A percentile compares a stretch with the other conserved stretches of the same genome.
Evolutionary conservation across 1,284 basidiomycete species (phyloP).

Genomic region (Melampsora larici-populina): DNA sequence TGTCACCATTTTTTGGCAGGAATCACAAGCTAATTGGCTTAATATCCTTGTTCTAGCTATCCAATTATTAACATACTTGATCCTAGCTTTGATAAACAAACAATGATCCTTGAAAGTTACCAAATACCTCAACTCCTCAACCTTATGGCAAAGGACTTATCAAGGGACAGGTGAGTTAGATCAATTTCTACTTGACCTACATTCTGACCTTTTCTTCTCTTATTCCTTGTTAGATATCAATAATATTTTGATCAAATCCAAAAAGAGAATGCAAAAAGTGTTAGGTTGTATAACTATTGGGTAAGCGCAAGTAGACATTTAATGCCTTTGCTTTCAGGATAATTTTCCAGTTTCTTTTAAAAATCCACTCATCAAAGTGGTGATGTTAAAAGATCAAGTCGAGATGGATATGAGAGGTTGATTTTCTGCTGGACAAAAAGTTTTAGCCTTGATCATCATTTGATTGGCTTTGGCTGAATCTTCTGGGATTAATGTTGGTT

Average conservation of each 20-base stretch:
- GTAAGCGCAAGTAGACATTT: slow-evolving; percentile 58
- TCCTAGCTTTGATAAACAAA: no score
- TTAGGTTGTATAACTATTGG: slow-evolving; percentile 96
- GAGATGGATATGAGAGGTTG: slow-evolving; percentile 99
- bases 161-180: slow-evolving; percentile 78
- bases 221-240: slow-evolving; percentile 73
- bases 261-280: slow-evolving; percentile 75
- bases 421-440: slow-evolving; percentile 97
- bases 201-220: neutral
- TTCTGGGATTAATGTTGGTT: slow-evolving; percentile 95
- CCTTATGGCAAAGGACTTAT: slow-evolving; percentile 97
- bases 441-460: slow-evolving; percentile 98
- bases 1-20: no score
- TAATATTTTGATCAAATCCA: slow-evolving; percentile 90
- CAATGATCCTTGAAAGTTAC: no score
- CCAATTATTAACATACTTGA: no score
- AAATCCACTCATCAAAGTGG: slow-evolving; percentile 62
- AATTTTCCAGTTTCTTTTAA: neutral
- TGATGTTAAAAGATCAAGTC: slow-evolving; percentile 97
- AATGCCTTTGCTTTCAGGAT: slow-evolving; percentile 1
- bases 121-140: no score
- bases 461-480: slow-evolving; percentile 95
- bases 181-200: neutral
- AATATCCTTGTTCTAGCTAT: no score
- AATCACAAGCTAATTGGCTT: no score